A percentile compares a stretch with the other conserved stretches of the same genome.
These are phyloP conservation scores for Trichoderma polysporum DNA, from an alignment of 2,329 filamentous ascomycete genomes.

Conservation along the genomic window DNA sequence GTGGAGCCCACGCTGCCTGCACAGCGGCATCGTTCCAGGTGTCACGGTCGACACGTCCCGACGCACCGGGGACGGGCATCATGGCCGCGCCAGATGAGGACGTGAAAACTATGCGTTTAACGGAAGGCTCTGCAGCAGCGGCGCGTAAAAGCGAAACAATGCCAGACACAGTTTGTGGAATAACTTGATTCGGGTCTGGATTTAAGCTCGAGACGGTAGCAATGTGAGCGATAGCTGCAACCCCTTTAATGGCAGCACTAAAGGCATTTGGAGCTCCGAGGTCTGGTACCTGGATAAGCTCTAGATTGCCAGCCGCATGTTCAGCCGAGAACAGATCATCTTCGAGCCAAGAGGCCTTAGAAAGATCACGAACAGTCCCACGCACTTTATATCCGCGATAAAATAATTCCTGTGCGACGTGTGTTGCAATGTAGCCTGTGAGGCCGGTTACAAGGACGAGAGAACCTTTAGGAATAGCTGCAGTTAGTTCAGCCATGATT, in stretches of 20 bases:
- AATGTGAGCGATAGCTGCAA: background rate
- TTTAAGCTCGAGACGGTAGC: background rate
- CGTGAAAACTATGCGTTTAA: background rate
- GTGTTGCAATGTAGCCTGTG: background rate
- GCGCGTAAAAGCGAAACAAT: background rate
- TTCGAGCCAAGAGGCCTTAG: background rate
- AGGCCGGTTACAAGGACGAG: background rate
- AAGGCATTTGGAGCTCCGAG: background rate
- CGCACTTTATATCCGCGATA: background rate
- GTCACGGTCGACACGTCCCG: background rate
- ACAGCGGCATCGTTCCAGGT: background rate
- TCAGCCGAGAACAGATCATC: background rate
- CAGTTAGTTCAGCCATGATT: background rate
- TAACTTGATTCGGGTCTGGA: background rate
- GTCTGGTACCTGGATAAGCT: background rate
- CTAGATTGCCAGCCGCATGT: background rate
- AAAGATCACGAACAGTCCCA: background rate
- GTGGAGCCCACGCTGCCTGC: background rate
- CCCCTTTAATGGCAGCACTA: background rate
- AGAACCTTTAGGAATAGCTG: background rate
- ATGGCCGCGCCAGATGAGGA: background rate
- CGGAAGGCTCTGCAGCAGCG: background rate
- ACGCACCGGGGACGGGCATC: background rate
- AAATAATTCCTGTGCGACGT: background rate
- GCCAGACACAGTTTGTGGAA: background rate